Evolutionary conservation across 345 rosid species (phyloP).

Genomic region (Rhizophora apiculata): DNA sequence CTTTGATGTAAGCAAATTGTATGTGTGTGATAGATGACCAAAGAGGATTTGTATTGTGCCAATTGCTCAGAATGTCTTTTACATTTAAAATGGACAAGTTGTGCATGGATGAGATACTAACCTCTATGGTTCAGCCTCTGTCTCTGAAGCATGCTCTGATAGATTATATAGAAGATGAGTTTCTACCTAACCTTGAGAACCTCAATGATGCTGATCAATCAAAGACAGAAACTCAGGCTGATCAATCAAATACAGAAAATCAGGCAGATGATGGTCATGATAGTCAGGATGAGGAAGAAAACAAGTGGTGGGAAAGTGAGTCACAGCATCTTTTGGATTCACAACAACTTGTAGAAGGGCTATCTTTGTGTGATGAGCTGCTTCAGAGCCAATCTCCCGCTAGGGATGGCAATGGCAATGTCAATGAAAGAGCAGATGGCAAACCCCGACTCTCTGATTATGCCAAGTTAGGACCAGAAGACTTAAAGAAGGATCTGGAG

Average conservation of each 20-base stretch:
- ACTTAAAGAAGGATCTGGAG: slow-evolving; percentile 80
- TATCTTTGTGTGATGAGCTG: slow-evolving; percentile 78
- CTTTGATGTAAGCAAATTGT: not conserved
- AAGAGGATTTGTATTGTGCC: not conserved
- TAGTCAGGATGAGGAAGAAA: slow-evolving; percentile 47
- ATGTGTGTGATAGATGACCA: not conserved
- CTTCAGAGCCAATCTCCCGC: slow-evolving; percentile 75
- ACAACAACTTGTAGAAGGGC: slow-evolving; percentile 88
- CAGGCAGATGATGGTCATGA: slow-evolving; percentile 32
- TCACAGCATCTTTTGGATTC: slow-evolving; percentile 73
- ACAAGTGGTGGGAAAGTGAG: slow-evolving; percentile 79
- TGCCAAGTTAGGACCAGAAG: slow-evolving; percentile 62
- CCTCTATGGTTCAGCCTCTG: slow-evolving; percentile 9
- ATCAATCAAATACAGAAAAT: slow-evolving; percentile 37
- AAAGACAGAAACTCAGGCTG: slow-evolving; percentile 20
- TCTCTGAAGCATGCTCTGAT: slow-evolving; percentile 32
- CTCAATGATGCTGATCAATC: slow-evolving; percentile 21
- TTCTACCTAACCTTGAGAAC: slow-evolving; percentile 38
- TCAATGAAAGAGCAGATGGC: slow-evolving; percentile 31
- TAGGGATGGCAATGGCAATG: slow-evolving; percentile 46
- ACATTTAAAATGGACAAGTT: not conserved
- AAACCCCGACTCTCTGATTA: slow-evolving; percentile 73
- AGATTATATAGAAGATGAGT: slow-evolving; percentile 40
- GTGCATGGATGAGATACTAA: slow-evolving; percentile 14
- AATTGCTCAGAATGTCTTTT: slow-evolving; percentile 1